These are phyloP conservation scores for Flaveria trinervia DNA, from an alignment of 129 eudicot species.

Conservation along the genomic window DNA sequence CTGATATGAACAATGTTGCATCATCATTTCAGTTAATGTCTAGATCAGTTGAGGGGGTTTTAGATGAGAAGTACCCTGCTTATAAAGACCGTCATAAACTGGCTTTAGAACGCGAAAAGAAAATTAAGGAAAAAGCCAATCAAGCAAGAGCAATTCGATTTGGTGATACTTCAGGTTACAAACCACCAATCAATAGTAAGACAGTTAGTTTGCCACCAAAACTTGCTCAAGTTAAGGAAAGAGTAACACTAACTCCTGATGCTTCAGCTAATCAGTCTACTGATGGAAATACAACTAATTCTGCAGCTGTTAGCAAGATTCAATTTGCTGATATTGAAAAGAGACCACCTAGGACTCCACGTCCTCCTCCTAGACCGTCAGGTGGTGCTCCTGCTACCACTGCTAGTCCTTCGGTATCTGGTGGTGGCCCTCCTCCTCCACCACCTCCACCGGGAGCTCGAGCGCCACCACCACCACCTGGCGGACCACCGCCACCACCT, in stretches of 20 bases:
- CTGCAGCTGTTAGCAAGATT: constrained; percentile 71
- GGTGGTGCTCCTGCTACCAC: constrained; percentile 46
- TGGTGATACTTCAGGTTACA: constrained; percentile 61
- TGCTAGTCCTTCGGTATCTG: constrained; percentile 42
- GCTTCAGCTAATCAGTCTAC: constrained; percentile 50
- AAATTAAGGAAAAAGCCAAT: constrained; percentile 89
- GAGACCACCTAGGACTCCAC: constrained; percentile 79
- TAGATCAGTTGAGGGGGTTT: constrained; percentile 86
- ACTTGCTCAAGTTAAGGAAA: constrained; percentile 80
- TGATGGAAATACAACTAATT: constrained; percentile 35
- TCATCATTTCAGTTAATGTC: constrained; percentile 86
- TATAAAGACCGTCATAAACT: constrained; percentile 93
- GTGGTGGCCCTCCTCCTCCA: constrained; percentile 80
- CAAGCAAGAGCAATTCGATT: constrained; percentile 85
- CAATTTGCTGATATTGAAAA: constrained; percentile 77
- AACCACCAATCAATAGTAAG: constrained; percentile 37
- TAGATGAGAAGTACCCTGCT: constrained; percentile 93
- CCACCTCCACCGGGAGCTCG: constrained; percentile 94
- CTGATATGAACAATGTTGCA: constrained; percentile 61
- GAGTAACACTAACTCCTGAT: constrained; percentile 42
- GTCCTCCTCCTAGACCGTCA: constrained; percentile 82
- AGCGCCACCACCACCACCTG: constrained; percentile 80
- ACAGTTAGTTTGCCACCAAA: constrained; percentile 75
- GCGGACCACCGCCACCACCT: constrained; percentile 77
- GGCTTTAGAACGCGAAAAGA: constrained; percentile 86